Conservation (phyloP, 139 green algal species). For the Astrephomene gubernaculifera region DNA sequence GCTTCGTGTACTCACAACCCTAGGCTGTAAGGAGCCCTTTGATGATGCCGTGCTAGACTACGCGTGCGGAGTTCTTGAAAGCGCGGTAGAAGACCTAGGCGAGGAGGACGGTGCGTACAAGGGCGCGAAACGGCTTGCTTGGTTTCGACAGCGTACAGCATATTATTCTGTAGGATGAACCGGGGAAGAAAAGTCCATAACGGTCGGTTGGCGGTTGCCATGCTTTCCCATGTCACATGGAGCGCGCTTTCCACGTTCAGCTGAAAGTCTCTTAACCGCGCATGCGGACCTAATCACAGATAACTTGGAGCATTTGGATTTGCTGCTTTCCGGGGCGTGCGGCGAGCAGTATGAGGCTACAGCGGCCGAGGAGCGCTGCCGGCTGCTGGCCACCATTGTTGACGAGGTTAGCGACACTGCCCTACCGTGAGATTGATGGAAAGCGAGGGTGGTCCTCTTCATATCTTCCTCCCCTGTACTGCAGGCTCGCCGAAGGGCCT, state of each 20-base stretch:
- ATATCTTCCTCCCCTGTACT: neutral
- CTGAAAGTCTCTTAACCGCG: neutral
- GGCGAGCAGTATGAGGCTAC: neutral
- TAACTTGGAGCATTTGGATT: neutral
- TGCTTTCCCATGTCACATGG: neutral
- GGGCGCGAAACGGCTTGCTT: neutral
- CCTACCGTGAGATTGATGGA: neutral
- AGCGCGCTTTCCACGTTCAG: neutral
- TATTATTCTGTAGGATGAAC: neutral
- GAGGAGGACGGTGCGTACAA: neutral
- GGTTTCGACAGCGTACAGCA: neutral
- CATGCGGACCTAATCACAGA: neutral
- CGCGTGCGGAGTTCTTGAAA: neutral
- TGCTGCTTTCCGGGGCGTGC: neutral
- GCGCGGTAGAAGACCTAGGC: neutral
- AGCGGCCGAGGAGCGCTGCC: neutral
- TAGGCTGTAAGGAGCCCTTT: neutral
- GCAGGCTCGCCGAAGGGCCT: neutral
- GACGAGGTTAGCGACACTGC: neutral
- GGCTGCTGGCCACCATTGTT: neutral
- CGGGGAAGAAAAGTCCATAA: neutral
- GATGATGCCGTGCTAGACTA: constrained; percentile 18
- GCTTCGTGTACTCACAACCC: neutral
- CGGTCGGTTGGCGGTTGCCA: neutral
- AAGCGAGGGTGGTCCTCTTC: neutral